Evolutionary conservation across 2,329 filamentous ascomycete species (phyloP).

Genomic region (Botryotinia convoluta): DNA sequence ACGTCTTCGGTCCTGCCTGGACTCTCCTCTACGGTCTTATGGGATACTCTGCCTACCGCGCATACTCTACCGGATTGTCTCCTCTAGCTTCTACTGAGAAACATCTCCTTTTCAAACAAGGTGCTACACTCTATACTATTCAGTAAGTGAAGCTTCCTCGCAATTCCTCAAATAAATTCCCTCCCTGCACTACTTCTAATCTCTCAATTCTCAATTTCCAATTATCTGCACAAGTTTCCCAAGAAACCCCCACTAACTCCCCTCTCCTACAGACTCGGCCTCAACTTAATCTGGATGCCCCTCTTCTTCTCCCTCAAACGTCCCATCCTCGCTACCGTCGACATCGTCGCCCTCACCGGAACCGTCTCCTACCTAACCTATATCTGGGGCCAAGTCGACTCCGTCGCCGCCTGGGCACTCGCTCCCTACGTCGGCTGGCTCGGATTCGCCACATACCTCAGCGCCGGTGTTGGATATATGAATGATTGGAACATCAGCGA

Average conservation of each 20-base stretch:
- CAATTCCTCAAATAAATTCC: background rate
- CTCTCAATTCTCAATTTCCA: background rate
- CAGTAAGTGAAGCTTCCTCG: slow-evolving; percentile 45
- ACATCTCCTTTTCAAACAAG: slow-evolving; percentile 53
- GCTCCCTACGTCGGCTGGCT: slow-evolving; percentile 85
- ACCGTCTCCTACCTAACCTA: slow-evolving; percentile 72
- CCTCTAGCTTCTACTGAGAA: slow-evolving; percentile 40
- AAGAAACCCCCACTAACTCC: background rate
- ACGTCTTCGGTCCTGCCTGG: slow-evolving; percentile 64
- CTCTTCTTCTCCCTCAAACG: slow-evolving; percentile 80
- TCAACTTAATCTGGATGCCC: slow-evolving; percentile 90
- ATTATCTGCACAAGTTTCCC: background rate
- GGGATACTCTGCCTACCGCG: slow-evolving; percentile 86
- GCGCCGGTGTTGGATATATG: slow-evolving; percentile 63
- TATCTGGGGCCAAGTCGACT: slow-evolving; percentile 73
- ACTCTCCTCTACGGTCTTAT: slow-evolving; percentile 70
- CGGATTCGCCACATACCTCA: slow-evolving; percentile 82
- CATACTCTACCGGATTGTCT: slow-evolving; percentile 60
- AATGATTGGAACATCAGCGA: slow-evolving; percentile 62
- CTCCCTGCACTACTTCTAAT: background rate
- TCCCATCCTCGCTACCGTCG: slow-evolving; percentile 70
- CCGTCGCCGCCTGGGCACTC: slow-evolving; percentile 68
- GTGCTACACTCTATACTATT: slow-evolving; percentile 77
- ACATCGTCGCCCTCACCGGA: slow-evolving; percentile 71
- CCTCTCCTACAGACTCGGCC: slow-evolving; percentile 50